Percentiles rank a stretch among this genome's conserved stretches.
Evolutionary conservation across 352 stramenopile species (phyloP).

Genomic region (Globisporangium yorkense): DNA sequence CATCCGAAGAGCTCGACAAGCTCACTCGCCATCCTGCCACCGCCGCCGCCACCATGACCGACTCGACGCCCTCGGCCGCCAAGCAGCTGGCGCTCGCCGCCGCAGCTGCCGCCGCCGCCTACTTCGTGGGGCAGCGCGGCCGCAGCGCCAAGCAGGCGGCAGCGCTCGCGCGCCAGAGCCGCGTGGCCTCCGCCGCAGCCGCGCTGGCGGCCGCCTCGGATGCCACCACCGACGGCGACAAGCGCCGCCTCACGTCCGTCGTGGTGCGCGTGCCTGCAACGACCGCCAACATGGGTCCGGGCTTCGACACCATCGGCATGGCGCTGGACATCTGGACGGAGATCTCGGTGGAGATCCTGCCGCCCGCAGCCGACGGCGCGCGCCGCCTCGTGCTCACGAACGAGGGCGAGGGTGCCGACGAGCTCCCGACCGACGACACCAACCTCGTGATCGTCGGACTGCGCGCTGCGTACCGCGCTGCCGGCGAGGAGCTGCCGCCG

Average conservation of each 20-base stretch:
- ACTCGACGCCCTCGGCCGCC: slow-evolving; percentile 18
- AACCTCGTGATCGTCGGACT: slow-evolving; percentile 94
- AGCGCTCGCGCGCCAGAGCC: slow-evolving; percentile 12
- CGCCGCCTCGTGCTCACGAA: slow-evolving; percentile 94
- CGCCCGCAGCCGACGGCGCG: slow-evolving; percentile 20
- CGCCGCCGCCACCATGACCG: slow-evolving; percentile 5
- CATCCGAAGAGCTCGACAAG: not conserved
- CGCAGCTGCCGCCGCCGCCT: slow-evolving; percentile 47
- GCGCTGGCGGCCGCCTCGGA: not conserved
- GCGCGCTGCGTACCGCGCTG: slow-evolving; percentile 93
- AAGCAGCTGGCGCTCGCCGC: slow-evolving; percentile 55
- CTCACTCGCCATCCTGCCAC: not conserved
- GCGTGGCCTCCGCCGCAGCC: slow-evolving; percentile 14
- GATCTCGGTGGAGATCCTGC: slow-evolving; percentile 91
- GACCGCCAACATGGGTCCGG: slow-evolving; percentile 97
- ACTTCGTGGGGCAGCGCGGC: slow-evolving; percentile 51
- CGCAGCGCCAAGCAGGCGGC: slow-evolving; percentile 26
- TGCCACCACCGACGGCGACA: slow-evolving; percentile 25
- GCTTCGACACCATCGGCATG: slow-evolving; percentile 98
- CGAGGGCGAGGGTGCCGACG: slow-evolving; percentile 93
- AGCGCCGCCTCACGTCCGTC: slow-evolving; percentile 75
- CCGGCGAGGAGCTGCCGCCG: slow-evolving; percentile 90
- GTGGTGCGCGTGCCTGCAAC: slow-evolving; percentile 98
- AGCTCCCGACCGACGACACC: slow-evolving; percentile 87
- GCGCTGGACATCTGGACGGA: slow-evolving; percentile 99